Evolutionary conservation across 371 early-diverging fungal genomes (phyloP).

Genomic region (Mucor plumbeus): DNA sequence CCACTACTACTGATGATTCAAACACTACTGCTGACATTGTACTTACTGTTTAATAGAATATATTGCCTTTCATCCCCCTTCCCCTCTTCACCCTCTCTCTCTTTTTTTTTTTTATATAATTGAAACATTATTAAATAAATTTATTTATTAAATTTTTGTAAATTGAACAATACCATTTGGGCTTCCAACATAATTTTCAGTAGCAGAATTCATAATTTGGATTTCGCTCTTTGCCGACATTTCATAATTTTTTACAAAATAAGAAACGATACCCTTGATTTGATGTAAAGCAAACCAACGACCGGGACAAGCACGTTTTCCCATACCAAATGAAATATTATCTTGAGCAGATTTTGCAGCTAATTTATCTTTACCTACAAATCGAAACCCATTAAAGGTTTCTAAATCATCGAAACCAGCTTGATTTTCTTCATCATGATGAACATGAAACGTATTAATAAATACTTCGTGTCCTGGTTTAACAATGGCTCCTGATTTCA

Average conservation of each 20-base stretch:
- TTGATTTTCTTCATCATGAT: slow-evolving; percentile 25
- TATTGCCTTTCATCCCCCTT: too few relatives aligned
- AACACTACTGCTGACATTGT: background rate
- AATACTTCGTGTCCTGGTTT: slow-evolving; percentile 43
- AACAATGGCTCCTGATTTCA: slow-evolving; percentile 50
- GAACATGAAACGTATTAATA: slow-evolving; percentile 34
- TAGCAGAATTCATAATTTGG: background rate
- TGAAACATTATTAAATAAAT: too few relatives aligned
- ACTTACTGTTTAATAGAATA: background rate
- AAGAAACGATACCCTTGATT: slow-evolving; percentile 24
- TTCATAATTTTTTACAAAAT: slow-evolving; percentile 24
- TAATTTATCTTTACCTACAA: slow-evolving; percentile 41
- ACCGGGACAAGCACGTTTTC: slow-evolving; percentile 57
- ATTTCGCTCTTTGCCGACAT: slow-evolving; percentile 22
- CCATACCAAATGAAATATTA: slow-evolving; percentile 57
- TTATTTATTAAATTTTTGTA: slow-evolving; percentile 5
- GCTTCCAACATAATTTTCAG: background rate
- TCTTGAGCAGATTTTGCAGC: slow-evolving; percentile 45
- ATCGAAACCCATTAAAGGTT: slow-evolving; percentile 52
- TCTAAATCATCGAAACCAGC: slow-evolving; percentile 27
- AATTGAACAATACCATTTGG: slow-evolving; percentile 7
- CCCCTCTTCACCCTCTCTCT: too few relatives aligned
- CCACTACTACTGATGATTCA: too few relatives aligned
- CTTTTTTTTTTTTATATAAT: too few relatives aligned
- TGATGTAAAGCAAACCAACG: slow-evolving; percentile 37